phyloP scores from a whole-genome alignment of 139 green algal genomes.

The Chlorella sp. region DNA sequence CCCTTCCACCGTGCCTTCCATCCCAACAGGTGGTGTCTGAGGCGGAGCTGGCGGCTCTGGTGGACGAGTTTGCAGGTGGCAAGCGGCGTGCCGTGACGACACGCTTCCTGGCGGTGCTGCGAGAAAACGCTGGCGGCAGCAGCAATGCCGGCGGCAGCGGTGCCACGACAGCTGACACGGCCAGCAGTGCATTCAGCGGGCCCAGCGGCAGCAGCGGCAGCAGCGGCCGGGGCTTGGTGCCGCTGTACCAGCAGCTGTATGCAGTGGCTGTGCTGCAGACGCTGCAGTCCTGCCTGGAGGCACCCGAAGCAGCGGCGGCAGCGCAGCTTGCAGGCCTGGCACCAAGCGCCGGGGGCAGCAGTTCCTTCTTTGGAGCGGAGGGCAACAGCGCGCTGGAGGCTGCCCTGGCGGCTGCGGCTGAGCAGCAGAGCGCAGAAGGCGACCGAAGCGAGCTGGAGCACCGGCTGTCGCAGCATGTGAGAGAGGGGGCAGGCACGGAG shows the following conservation, averaged over 20 bases:
- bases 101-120: slow-evolving; percentile 8
- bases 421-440: neutral
- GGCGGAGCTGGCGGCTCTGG: slow-evolving; percentile 35
- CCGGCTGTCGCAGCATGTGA: neutral
- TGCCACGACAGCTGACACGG: neutral
- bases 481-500: too few relatives aligned
- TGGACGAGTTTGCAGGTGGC: neutral
- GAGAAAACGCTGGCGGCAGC: neutral
- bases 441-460: neutral
- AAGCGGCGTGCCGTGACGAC: neutral
- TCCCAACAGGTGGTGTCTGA: slow-evolving; percentile 39
- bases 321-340: neutral
- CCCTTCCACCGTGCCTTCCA: too few relatives aligned
- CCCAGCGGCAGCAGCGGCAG: neutral
- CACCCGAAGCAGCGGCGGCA: neutral
- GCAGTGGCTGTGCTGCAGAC: slow-evolving; percentile 16
- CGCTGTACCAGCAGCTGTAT: slow-evolving; percentile 40
- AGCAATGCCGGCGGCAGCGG: neutral
- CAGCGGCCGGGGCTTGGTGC: neutral
- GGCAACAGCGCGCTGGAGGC: neutral
- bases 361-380: too few relatives aligned
- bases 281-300: slow-evolving; percentile 6
- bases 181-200: neutral
- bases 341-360: neutral
- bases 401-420: neutral